A percentile compares a stretch with the other conserved stretches of the same genome.
These are phyloP conservation scores for Yarrowia hollandica DNA, from an alignment of 805 yeast genomes.

Conservation along the genomic window DNA sequence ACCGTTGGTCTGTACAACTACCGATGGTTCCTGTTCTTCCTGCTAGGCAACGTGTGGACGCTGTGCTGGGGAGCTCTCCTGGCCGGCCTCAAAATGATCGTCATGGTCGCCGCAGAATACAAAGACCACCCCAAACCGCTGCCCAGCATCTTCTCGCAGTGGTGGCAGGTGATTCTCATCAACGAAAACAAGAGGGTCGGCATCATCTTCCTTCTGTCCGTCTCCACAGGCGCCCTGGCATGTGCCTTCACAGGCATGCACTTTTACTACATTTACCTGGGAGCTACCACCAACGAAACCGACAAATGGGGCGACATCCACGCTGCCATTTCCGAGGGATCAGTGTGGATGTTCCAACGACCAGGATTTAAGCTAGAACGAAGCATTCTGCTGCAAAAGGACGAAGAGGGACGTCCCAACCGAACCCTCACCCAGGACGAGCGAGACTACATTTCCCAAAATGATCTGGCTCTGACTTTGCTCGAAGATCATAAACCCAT, in stretches of 20 bases:
- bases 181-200: slow-evolving; percentile 40
- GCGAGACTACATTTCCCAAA: slow-evolving; percentile 34
- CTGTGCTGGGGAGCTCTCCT: slow-evolving; percentile 49
- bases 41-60: slow-evolving; percentile 51
- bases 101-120: slow-evolving; percentile 24
- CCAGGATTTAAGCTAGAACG: slow-evolving; percentile 33
- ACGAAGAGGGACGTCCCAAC: slow-evolving; percentile 35
- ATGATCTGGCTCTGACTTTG: slow-evolving; percentile 33
- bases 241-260: slow-evolving; percentile 50
- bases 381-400: slow-evolving; percentile 37
- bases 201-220: slow-evolving; percentile 49
- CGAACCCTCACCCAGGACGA: slow-evolving; percentile 39
- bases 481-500: slow-evolving; percentile 40
- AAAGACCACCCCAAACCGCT: slow-evolving; percentile 30
- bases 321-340: slow-evolving; percentile 48
- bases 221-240: slow-evolving; percentile 48
- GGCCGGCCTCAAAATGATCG: slow-evolving; percentile 32
- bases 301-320: slow-evolving; percentile 70
- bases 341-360: slow-evolving; percentile 41
- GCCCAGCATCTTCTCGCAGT: not conserved
- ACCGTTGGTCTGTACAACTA: slow-evolving; percentile 63
- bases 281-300: slow-evolving; percentile 74
- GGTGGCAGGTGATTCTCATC: slow-evolving; percentile 7
- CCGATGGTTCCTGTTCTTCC: slow-evolving; percentile 57
- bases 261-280: slow-evolving; percentile 54